These are phyloP conservation scores for Camptophora hylomeconis DNA, from an alignment of 2,329 filamentous ascomycete species.

Conservation along the genomic window DNA sequence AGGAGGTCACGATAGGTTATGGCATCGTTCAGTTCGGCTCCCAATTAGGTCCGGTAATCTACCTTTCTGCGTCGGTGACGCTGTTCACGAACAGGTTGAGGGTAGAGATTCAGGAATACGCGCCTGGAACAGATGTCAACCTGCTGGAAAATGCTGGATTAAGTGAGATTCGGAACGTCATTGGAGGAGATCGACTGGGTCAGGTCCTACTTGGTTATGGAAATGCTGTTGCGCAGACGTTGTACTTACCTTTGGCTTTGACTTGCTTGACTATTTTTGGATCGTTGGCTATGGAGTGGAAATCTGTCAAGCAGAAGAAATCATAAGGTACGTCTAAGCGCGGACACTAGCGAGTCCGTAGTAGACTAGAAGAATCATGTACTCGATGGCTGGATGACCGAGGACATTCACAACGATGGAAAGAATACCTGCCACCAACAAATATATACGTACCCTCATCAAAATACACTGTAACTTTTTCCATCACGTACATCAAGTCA, in stretches of 20 bases:
- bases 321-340: too few species aligned
- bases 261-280: constrained; percentile 17
- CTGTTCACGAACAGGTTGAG: constrained; percentile 7
- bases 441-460: too few species aligned
- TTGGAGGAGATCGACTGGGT: constrained; percentile 5
- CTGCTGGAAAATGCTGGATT: constrained; percentile 4
- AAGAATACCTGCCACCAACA: too few species aligned
- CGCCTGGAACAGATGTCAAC: constrained; percentile 4
- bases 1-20: constrained; percentile 13
- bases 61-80: constrained; percentile 6
- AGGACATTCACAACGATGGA: too few species aligned
- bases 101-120: constrained; percentile 3
- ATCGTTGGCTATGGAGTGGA: constrained; percentile 18
- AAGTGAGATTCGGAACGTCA: constrained; percentile 5
- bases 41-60: constrained; percentile 5
- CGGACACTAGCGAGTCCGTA: too few species aligned
- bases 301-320: constrained; percentile 19
- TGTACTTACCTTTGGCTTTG: constrained; percentile 17
- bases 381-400: too few species aligned
- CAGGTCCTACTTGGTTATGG: constrained; percentile 6
- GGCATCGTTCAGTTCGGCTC: constrained; percentile 21
- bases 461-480: too few species aligned
- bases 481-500: too few species aligned
- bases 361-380: too few species aligned
- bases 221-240: constrained; percentile 7